A percentile compares a stretch with the other conserved stretches of the same genome.
Evolutionary conservation across 2,329 filamentous ascomycete genomes (phyloP).

Genomic region (Beauveria scarabaeidicola): DNA sequence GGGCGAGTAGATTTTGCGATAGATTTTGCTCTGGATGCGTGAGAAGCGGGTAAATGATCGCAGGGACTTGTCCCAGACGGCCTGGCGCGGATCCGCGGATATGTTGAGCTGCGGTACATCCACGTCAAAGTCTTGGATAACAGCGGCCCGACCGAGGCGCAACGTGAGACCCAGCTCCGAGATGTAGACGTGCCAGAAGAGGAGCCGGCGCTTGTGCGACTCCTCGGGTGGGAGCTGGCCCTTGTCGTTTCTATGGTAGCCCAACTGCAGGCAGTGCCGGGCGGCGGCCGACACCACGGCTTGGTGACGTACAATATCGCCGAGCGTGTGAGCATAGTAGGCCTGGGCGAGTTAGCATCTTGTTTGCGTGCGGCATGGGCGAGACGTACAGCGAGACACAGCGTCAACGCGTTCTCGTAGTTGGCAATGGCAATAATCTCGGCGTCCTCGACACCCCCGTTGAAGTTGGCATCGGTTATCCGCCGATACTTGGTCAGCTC

Average conservation of each 20-base stretch:
- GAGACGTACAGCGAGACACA: conserved; percentile 13
- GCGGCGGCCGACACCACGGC: conserved; percentile 14
- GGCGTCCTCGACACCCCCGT: conserved; percentile 11
- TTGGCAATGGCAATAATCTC: conserved; percentile 13
- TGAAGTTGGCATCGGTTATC: conserved; percentile 13
- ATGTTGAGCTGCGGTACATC: conserved; percentile 12
- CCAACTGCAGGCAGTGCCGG: conserved; percentile 15
- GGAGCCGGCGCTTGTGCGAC: conserved; percentile 9
- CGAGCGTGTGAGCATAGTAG: conserved; percentile 14
- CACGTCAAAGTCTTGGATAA: conserved; percentile 15
- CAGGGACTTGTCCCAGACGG: conserved; percentile 12
- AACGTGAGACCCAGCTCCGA: conserved; percentile 14
- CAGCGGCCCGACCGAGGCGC: conserved; percentile 13
- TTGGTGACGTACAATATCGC: conserved; percentile 14
- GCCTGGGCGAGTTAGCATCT: conserved; percentile 9
- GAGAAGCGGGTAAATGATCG: conserved; percentile 12
- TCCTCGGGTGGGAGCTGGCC: conserved; percentile 6
- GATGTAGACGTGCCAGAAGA: conserved; percentile 17
- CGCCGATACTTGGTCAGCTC: conserved; percentile 10
- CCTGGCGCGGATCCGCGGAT: conserved; percentile 3
- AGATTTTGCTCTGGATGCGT: conserved; percentile 12
- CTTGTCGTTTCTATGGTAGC: conserved; percentile 15
- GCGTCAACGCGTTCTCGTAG: conserved; percentile 13
- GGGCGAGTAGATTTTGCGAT: conserved; percentile 13
- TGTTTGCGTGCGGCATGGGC: too few relatives aligned